Base-by-base conservation (phyloP, 2,329 filamentous ascomycete genomes). In the Coniella lustricola region DNA sequence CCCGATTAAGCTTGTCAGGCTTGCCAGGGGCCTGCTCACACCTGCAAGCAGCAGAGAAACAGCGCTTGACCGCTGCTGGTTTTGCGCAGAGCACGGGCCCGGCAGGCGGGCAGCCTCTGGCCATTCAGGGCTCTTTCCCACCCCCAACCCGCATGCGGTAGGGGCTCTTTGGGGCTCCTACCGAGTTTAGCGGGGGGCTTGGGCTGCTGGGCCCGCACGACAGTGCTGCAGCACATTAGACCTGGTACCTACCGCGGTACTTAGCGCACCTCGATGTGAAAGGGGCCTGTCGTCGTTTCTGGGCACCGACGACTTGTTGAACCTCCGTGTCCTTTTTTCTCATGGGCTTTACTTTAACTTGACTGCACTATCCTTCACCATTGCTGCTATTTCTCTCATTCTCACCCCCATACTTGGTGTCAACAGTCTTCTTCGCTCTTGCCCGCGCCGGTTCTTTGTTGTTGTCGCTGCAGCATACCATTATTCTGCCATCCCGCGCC, bases 211-310 rank as follows among this genome's bases (percentile, higher is more conserved):
- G 10, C 16, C n/a, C 17, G 22, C 2, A 14, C n/a, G 36, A 18
- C 36, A 22, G 13, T 17, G 22, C 10, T 17, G 38, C 29, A 41
- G 21, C 38, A 14, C 17, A n/a, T 29, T 29, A 33, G 18, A 42
- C 17, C 17, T 33, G 17, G 17, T 21, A 33, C 17, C n/a, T 31
- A 12, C 25, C 20, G 17, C 14, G 22, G 21, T 22, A 29, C 37
- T 40, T 21, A n/a, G 38, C 38, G 29, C 21, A 21, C 38, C 16
- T 31, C 13, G 21, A 18, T 36, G 34, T n/a, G 34, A 45, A 38
- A 37, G 43, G 42, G 43, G 43, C 34, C 43, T 38, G 43, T 38
- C 43, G n/a, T 37, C 34, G 42, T 35, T 22, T 35, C 22, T 45
- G 20, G 34, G n/a, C 21, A 29, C 34, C 18, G 20, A 29, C 32